phyloP scores from a whole-genome alignment of 768 basidiomycete genomes.

The Cyclocybe aegerita region DNA sequence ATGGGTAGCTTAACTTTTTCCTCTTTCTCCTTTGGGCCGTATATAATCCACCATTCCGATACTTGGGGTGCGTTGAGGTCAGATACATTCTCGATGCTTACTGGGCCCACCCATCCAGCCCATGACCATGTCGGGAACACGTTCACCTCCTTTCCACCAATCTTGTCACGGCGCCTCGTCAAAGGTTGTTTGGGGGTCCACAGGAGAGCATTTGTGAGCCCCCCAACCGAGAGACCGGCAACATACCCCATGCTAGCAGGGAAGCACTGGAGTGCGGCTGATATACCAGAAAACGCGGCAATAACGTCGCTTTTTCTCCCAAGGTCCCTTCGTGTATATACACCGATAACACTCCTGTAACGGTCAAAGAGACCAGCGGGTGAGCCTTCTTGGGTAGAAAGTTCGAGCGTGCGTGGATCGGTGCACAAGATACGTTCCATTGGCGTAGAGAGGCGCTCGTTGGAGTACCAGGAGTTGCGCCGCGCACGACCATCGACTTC shows the following conservation, averaged over 20 bases:
- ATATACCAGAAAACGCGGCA: neutral
- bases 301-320: neutral
- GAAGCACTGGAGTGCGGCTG: neutral
- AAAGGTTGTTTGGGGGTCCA: too few relatives aligned
- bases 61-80: too few relatives aligned
- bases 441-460: neutral
- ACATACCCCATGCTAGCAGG: slow-evolving; percentile 4
- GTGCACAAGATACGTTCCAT: neutral
- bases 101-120: too few relatives aligned
- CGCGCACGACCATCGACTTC: neutral
- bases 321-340: neutral
- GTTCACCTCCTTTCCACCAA: too few relatives aligned
- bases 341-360: neutral
- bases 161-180: too few relatives aligned
- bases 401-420: neutral
- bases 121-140: too few relatives aligned
- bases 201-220: neutral
- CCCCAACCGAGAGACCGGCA: neutral
- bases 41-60: too few relatives aligned
- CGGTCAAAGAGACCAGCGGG: neutral
- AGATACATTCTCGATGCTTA: too few relatives aligned
- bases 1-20: too few relatives aligned
- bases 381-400: neutral
- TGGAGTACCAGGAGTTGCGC: neutral
- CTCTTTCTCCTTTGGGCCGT: too few relatives aligned